Base-by-base conservation (phyloP, 257 asterid genomes). In the Ilex aquifolium region DNA sequence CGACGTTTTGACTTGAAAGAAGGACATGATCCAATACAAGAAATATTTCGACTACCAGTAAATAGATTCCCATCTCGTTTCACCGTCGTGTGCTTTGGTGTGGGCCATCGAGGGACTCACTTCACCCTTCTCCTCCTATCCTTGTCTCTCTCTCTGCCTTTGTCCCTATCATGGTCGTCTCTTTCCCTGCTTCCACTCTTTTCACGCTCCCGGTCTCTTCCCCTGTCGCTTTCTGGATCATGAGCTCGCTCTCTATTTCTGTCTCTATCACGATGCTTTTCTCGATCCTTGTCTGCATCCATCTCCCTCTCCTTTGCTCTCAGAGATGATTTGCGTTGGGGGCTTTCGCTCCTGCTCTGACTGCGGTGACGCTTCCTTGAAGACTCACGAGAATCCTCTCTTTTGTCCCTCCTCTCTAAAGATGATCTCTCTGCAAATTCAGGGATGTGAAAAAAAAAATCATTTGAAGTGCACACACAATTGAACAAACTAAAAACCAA, bases 171-270 rank as follows among this genome's bases (percentile, higher is more conserved):
- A 68, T 78, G 83, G 57, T 88, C 88, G 50, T 83, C 93, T 64
- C 92, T 83, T 76, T 85, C 95, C 72, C 81, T 75, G 66, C 87
- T 87, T 53, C 92, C 88, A 66, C 87, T 79, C 79, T 82, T 85
- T 65, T 80, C 87, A 14, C 79, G 80, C 7, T 50, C 58, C 48
- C 87, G 46, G 17, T 75, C 84, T 64, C 71, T 79, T 60, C 78
- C 78, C 63, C 80, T 72, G 8, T 76, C 87, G n/a, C 76, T 63
- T 62, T 78, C 87, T 56, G 55, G 40, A 57, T 74, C 81, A 31
- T 74, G 77, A 39, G 42, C 42, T 36, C 46, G 7, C 14, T 7
- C 31, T 53, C 57, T 53, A 53, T 53, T 68, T 65, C 76, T 78
- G 59, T 73, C 91, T 69, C 86, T 71, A 30, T 87, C 91, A 36